phyloP scores from a whole-genome alignment of 805 yeast genomes.

The Kluyveromyces nonfermentans region DNA sequence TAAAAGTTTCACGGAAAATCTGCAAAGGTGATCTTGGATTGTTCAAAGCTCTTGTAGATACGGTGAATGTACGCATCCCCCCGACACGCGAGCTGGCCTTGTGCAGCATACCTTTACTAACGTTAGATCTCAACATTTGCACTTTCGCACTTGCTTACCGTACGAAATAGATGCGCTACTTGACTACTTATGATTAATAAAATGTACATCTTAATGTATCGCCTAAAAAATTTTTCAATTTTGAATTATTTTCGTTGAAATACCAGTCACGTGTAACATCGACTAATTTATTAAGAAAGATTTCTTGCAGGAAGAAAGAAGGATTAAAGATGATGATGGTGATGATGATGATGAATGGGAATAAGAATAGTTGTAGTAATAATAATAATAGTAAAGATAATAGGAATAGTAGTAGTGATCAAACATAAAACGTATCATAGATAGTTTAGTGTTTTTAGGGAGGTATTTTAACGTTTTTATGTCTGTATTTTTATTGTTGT shows the following conservation, averaged over 20 bases:
- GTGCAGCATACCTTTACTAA: background rate
- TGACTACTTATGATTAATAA: background rate
- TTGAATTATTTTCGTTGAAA: background rate
- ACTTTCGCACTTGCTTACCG: background rate
- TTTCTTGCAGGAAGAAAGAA: background rate
- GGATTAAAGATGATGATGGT: background rate
- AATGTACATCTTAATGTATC: background rate
- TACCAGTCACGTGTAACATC: background rate
- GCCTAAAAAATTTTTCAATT: background rate
- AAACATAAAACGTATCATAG: too few relatives aligned
- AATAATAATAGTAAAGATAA: too few relatives aligned
- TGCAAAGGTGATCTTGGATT: slow-evolving; percentile 59
- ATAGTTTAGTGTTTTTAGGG: too few relatives aligned
- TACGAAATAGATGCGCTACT: background rate
- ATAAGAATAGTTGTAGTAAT: too few relatives aligned
- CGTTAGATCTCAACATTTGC: slow-evolving; percentile 3
- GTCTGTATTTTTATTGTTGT: too few relatives aligned
- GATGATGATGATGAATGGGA: too few relatives aligned
- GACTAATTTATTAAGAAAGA: background rate
- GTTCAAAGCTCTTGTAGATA: background rate
- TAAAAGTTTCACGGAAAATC: slow-evolving; percentile 89
- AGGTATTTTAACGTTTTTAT: too few relatives aligned
- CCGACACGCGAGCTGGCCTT: background rate
- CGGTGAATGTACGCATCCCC: slow-evolving; percentile 1
- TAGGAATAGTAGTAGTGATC: too few relatives aligned